phyloP scores from a whole-genome alignment of 2,329 filamentous ascomycete genomes.

The Exophiala dermatitidis region DNA sequence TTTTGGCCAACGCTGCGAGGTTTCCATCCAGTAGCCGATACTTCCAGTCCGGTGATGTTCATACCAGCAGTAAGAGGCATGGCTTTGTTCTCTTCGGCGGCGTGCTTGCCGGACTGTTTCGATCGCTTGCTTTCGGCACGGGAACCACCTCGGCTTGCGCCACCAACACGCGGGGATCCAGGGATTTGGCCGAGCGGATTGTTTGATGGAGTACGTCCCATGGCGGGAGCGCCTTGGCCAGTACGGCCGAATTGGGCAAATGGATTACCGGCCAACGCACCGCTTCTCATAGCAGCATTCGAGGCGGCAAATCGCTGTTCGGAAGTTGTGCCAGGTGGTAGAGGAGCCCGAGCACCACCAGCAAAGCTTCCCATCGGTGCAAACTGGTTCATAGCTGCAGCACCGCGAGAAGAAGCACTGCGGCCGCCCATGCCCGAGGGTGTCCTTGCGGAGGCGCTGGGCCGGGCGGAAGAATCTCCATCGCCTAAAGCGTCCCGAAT shows the following conservation, averaged over 20 bases:
- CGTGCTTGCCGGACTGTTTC: conserved; percentile 49
- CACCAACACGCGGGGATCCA: conserved; percentile 63
- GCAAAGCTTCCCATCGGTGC: conserved; percentile 64
- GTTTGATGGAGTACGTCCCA: conserved; percentile 56
- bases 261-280: conserved; percentile 43
- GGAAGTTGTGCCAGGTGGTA: conserved; percentile 71
- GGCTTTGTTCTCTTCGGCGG: conserved; percentile 65
- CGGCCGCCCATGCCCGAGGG: conserved; percentile 45
- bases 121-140: conserved; percentile 44
- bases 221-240: conserved; percentile 51
- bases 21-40: conserved; percentile 79
- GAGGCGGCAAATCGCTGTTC: conserved; percentile 66
- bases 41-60: conserved; percentile 71
- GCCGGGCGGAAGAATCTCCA: conserved; percentile 57
- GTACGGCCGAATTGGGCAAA: conserved; percentile 57
- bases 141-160: conserved; percentile 53
- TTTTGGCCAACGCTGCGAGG: conserved; percentile 59
- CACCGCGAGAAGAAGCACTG: conserved; percentile 46
- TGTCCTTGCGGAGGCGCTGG: conserved; percentile 49
- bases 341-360: conserved; percentile 45
- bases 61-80: conserved; percentile 85
- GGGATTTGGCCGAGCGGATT: conserved; percentile 51
- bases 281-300: conserved; percentile 40
- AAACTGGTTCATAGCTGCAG: conserved; percentile 45
- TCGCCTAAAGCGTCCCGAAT: conserved; percentile 81